Base-by-base conservation (phyloP, 2,329 filamentous ascomycete genomes). In the Penicillium sp. region DNA sequence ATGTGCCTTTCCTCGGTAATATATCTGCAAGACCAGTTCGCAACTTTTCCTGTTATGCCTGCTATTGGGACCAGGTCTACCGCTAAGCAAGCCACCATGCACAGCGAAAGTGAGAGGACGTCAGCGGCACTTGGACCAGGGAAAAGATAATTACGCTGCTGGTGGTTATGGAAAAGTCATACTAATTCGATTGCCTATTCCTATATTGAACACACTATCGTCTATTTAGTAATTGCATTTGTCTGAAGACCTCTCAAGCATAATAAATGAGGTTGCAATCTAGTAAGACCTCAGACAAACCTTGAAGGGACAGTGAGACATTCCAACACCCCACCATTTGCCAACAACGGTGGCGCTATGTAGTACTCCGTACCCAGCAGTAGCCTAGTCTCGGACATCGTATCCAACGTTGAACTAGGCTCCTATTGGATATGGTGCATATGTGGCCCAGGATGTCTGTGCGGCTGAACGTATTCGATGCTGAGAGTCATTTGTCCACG, bases 31-130 rank as follows among this genome's bases (percentile, higher is more conserved):
- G 15, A 48, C n/a, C 35, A 31, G 45, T 45, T 31, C 22, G 26
- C 33, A 17, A 17, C 34, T 28, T 46, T 43, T 21, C 26, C 48
- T 41, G 24, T 46, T 37, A 41, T 45, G 26, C 26, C 48, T 41
- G 24, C 44, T 37, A 41, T 45, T 29, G 32, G 33, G 29, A 9
- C 13, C 32, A 35, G 47, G n/a, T 21, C 2, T 44, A 31, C 50
- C 47, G 43, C 39, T 42, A 47, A 47, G 48, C 48, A 48, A 53
- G 53, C 53, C 53, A 53, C 43, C 48, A 48, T 55, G 53, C 51
- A 51, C 24, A 26, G 26, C 26, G 31, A 31, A 32, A 39, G 32
- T 49, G 31, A 37, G 17, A 26, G 22, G 13, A 51, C 28, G 44
- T 51, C 38, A 51, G 44, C 43, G 49, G 43, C 26, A 35, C 12